phyloP scores from a whole-genome alignment of 106 monocot genomes.

The Acorus calamus region DNA sequence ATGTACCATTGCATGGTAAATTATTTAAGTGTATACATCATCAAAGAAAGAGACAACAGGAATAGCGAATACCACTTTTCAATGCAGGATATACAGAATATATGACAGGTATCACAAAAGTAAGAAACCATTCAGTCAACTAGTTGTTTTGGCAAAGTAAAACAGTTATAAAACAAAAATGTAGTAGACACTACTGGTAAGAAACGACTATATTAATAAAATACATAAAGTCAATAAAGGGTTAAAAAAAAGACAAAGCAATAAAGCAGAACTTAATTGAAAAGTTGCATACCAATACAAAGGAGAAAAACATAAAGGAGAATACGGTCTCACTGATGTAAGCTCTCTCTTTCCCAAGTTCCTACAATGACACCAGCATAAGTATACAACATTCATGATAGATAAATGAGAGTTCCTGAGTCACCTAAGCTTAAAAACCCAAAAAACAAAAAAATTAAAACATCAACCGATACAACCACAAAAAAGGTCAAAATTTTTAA shows the following conservation, averaged over 20 bases:
- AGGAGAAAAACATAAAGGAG: constrained; percentile 50
- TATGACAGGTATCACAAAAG: no score
- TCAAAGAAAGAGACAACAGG: no score
- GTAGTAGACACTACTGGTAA: no score
- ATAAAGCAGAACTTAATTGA: background rate
- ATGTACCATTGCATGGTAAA: no score
- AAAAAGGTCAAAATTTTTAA: background rate
- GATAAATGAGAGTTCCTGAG: background rate
- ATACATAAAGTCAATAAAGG: background rate
- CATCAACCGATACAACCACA: no score
- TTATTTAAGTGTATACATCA: no score
- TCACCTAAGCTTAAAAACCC: background rate
- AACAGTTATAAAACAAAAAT: no score
- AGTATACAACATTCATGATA: background rate
- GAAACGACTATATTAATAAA: background rate
- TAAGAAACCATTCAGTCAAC: no score
- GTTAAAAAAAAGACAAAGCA: background rate
- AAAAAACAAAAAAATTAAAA: background rate
- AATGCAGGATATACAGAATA: no score
- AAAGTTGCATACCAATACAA: constrained; percentile 50
- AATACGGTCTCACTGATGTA: constrained; percentile 82
- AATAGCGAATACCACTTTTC: no score
- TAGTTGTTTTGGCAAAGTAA: no score
- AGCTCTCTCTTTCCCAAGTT: constrained; percentile 67
- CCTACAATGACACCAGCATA: constrained; percentile 25